Percentiles rank a stretch among this genome's conserved stretches.
Evolutionary conservation across 1,284 basidiomycete genomes (phyloP).

Genomic region (Xerocomus amazonicus): DNA sequence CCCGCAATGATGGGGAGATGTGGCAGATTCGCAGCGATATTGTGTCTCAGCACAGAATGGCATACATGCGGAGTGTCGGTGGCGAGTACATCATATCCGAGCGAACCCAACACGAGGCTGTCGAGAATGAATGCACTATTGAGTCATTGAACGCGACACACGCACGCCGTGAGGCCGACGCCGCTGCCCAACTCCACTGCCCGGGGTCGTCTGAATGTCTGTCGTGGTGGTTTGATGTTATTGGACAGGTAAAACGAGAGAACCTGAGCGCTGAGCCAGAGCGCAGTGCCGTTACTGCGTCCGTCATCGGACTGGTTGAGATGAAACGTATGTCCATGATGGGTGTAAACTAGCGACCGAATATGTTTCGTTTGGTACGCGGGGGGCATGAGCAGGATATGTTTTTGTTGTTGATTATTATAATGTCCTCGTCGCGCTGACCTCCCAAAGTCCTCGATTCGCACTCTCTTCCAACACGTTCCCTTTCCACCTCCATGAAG

Average conservation of each 20-base stretch:
- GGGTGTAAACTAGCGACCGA: conserved; percentile 42
- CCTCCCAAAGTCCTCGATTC: not conserved
- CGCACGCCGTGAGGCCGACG: conserved; percentile 75
- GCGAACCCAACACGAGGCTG: conserved; percentile 64
- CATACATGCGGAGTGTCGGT: conserved; percentile 78
- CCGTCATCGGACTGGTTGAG: conserved; percentile 59
- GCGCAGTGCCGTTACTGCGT: conserved; percentile 75
- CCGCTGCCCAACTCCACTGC: conserved; percentile 83
- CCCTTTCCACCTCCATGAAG: conserved; percentile 51
- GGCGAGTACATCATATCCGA: conserved; percentile 75
- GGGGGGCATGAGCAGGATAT: conserved; percentile 33
- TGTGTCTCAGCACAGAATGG: conserved; percentile 59
- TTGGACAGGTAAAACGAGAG: conserved; percentile 61
- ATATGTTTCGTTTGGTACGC: conserved; percentile 71
- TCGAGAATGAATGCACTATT: not conserved
- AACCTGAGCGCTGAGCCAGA: conserved; percentile 83
- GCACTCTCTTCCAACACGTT: conserved; percentile 10
- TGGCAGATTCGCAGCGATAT: conserved; percentile 54
- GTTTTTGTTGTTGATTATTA: not conserved
- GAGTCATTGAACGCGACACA: conserved; percentile 19
- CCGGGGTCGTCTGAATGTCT: conserved; percentile 30
- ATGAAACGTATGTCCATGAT: conserved; percentile 43
- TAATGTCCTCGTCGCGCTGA: no score
- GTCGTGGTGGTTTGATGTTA: conserved; percentile 22
- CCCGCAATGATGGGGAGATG: conserved; percentile 48